phyloP scores from a whole-genome alignment of 2,329 filamentous ascomycete species.

The Coniochaeta sp. region DNA sequence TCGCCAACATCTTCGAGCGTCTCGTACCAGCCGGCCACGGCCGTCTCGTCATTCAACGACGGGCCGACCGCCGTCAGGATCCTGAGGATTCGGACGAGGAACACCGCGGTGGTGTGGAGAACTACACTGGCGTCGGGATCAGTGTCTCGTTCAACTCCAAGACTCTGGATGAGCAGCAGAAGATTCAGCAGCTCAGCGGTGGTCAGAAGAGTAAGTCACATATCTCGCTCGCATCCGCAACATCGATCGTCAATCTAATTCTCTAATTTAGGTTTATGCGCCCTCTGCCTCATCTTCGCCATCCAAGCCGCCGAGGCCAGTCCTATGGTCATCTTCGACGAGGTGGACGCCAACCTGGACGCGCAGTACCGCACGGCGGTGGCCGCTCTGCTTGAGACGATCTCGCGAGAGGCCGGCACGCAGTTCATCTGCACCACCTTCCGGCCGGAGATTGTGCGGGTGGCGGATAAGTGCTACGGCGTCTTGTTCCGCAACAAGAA shows the following conservation, averaged over 20 bases:
- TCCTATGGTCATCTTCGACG: conserved; percentile 98
- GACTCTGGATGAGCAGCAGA: conserved; percentile 88
- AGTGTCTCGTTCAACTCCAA: conserved; percentile 98
- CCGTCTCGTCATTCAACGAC: conserved; percentile 84
- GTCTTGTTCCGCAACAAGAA: conserved; percentile 93
- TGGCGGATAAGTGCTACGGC: conserved; percentile 96
- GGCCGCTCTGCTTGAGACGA: conserved; percentile 76
- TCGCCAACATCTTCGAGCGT: conserved; percentile 86
- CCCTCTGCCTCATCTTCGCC: conserved; percentile 96
- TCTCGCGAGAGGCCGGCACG: conserved; percentile 57
- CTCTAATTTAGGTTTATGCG: conserved; percentile 61
- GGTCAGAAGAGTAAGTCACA: conserved; percentile 80
- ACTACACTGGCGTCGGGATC: conserved; percentile 93
- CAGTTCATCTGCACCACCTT: conserved; percentile 99
- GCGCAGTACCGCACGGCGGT: conserved; percentile 97
- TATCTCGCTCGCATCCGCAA: neutral
- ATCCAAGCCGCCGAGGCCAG: conserved; percentile 96
- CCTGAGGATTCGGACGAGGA: conserved; percentile 62
- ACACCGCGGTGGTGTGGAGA: conserved; percentile 70
- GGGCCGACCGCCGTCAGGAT: conserved; percentile 61
- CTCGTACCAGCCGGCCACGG: conserved; percentile 92
- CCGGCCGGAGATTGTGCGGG: conserved; percentile 88
- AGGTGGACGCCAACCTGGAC: conserved; percentile 97
- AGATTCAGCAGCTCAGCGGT: conserved; percentile 93
- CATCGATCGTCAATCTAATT: neutral